Evolutionary conservation across 768 basidiomycete species (phyloP).

Genomic region (Boletus reticulatus): DNA sequence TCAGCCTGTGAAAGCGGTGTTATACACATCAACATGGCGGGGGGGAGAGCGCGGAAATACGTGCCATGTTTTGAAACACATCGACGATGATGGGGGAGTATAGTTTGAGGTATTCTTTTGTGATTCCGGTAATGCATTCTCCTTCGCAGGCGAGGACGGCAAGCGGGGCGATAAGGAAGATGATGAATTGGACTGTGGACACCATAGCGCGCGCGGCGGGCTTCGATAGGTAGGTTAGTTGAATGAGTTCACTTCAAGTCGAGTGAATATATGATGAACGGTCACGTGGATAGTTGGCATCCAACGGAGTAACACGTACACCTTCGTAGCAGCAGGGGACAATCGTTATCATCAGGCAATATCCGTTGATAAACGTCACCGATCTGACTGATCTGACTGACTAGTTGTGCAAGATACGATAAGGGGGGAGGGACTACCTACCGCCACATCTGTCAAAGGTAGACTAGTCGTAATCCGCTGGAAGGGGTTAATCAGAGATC

Average conservation of each 20-base stretch:
- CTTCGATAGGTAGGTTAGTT: conserved; percentile 4
- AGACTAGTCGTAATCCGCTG: conserved; percentile 29
- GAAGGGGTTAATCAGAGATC: not conserved
- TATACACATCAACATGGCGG: not conserved
- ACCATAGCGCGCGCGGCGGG: conserved; percentile 20
- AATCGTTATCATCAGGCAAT: not conserved
- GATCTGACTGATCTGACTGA: not conserved
- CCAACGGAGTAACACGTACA: too few relatives aligned
- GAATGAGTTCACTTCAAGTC: not conserved
- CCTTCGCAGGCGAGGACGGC: conserved; percentile 63
- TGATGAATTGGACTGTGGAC: conserved; percentile 16
- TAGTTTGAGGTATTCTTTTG: conserved; percentile 51
- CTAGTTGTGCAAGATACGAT: not conserved
- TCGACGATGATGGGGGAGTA: conserved; percentile 43
- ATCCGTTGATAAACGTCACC: not conserved
- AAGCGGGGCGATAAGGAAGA: conserved; percentile 33
- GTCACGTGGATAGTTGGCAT: conserved; percentile 23
- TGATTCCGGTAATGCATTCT: conserved; percentile 61
- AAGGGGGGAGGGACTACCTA: not conserved
- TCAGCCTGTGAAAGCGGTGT: conserved; percentile 28
- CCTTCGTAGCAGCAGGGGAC: not conserved
- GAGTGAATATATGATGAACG: not conserved
- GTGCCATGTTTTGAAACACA: conserved; percentile 44
- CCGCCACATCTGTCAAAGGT: not conserved
- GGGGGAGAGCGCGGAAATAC: conserved; percentile 9